Base-by-base conservation (phyloP, 305 asterid genomes). In the Rubia balearica region DNA sequence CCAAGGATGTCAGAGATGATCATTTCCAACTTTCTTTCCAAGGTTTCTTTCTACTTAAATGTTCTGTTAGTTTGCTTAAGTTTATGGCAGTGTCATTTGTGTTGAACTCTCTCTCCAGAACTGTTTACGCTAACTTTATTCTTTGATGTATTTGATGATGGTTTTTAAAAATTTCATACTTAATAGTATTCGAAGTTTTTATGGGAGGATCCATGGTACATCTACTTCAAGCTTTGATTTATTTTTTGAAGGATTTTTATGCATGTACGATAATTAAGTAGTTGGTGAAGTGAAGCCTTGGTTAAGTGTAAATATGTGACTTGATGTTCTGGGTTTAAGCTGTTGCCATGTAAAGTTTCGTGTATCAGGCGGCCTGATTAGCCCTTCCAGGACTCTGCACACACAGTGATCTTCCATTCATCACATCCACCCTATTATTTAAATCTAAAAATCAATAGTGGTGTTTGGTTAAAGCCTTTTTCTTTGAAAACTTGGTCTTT, bases 1-100 rank as follows among this genome's bases (percentile, higher is more conserved):
- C 95, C 96, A 66, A 85, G 94, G 85, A 82, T 90, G 88, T 90
- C 98, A 19, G 89, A 90, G 78, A 78, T 86, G 84, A 90, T 90
- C 69, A 89, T 93, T 77, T 83, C 96, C 24, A 87, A 88, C 77
- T 93, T 90, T 73, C 90, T 93, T 65, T 87, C 95, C 74, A 85
- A 90, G 97, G 98, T 93, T 69, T 73, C 81, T 51, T 42, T 67
- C 40, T 51, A 51, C 66, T 22, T 61, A 67, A 16, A 61, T 61
- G 63, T 46, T 40, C 62, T 56, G 30, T 61, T 41, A 68, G 14
- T 49, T 62, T 60, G 68, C 7, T 24, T 14, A 13, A n/a, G 61
- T 61, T 17, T 51, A 24, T 42, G 3, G 2, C 8, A 56, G 22
- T 8, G 14, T 60, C 38, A 43, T 40, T 45, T 53, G 17, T 59